A percentile compares a stretch with the other conserved stretches of the same genome.
phyloP scores from a whole-genome alignment of 257 asterid genomes.

The Solanum pinnatisectum region DNA sequence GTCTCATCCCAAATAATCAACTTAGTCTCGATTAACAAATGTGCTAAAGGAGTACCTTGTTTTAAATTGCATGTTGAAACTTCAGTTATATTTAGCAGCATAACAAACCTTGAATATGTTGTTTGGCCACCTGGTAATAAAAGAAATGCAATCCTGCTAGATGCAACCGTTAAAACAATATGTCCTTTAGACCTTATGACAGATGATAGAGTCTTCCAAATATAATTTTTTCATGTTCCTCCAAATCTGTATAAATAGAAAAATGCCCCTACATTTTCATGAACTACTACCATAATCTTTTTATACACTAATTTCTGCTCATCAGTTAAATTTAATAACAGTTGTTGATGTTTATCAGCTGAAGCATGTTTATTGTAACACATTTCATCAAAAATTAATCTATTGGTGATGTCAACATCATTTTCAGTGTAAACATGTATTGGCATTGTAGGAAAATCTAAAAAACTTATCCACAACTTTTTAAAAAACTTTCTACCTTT shows the following conservation, averaged over 20 bases:
- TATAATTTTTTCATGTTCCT: neutral
- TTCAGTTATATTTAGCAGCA: neutral
- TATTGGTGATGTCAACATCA: too few species aligned
- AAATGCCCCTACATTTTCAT: neutral
- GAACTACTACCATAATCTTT: neutral
- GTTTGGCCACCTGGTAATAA: neutral
- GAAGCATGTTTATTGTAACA: too few species aligned
- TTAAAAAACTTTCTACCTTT: neutral
- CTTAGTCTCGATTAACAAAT: neutral
- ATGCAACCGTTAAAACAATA: neutral
- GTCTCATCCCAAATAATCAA: neutral
- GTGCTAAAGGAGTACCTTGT: neutral
- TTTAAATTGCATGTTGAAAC: too few species aligned
- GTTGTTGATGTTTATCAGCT: too few species aligned
- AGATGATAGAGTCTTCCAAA: neutral
- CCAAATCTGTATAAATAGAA: too few species aligned
- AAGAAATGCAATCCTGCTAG: neutral
- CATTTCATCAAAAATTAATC: too few species aligned
- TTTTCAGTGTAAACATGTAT: too few species aligned
- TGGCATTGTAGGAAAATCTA: neutral
- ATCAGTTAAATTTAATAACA: neutral
- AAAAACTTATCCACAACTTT: neutral
- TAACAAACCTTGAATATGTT: too few species aligned
- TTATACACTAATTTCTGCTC: neutral
- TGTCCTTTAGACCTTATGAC: neutral